Evolutionary conservation across 2,329 filamentous ascomycete genomes (phyloP).

Genomic region (Ascochyta fabae): DNA sequence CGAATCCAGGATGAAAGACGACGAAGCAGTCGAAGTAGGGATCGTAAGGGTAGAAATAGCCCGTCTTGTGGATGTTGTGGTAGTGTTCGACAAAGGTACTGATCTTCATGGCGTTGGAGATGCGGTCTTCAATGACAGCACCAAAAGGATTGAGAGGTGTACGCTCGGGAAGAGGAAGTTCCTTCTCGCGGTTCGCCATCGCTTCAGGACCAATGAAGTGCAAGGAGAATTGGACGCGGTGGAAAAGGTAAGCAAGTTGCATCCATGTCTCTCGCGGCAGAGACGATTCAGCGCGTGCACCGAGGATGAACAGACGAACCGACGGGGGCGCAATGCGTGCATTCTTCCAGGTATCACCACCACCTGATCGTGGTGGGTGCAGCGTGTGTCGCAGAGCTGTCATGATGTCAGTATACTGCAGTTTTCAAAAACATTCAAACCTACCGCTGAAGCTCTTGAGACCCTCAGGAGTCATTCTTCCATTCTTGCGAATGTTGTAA

Average conservation of each 20-base stretch:
- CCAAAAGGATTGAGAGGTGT: conserved; percentile 90
- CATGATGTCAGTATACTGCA: conserved; percentile 17
- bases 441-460: conserved; percentile 91
- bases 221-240: conserved; percentile 85
- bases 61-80: conserved; percentile 90
- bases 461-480: conserved; percentile 83
- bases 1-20: conserved; percentile 94
- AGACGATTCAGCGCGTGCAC: conserved; percentile 95
- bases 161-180: conserved; percentile 87
- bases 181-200: conserved; percentile 91
- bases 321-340: conserved; percentile 85
- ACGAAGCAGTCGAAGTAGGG: conserved; percentile 99
- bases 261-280: conserved; percentile 93
- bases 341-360: conserved; percentile 75
- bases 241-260: conserved; percentile 93
- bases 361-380: conserved; percentile 83
- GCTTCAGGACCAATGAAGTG: conserved; percentile 95
- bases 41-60: conserved; percentile 91
- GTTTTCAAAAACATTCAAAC: conserved; percentile 39
- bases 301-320: conserved; percentile 89
- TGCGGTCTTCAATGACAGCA: conserved; percentile 88
- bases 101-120: conserved; percentile 91
- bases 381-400: conserved; percentile 89
- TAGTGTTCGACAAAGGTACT: conserved; percentile 98
- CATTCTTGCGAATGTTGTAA: conserved; percentile 78